Evolutionary conservation across 352 stramenopile species (phyloP), one percentile per base, ranked within the genome.

Genomic region (Pythium brachiatum): DNA sequence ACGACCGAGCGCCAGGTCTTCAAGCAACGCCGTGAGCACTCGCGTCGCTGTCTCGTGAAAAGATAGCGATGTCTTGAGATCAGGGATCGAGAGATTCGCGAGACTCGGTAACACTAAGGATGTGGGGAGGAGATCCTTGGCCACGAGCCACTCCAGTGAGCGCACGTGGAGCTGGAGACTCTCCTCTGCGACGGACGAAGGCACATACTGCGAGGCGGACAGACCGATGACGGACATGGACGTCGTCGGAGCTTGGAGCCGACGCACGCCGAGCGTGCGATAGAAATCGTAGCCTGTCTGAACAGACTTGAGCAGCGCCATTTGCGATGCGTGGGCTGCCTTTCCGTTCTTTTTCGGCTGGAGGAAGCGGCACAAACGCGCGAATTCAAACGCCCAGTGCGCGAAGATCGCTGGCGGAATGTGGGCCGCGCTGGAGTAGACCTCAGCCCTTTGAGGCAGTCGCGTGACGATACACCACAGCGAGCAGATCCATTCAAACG

Each of bases 211-310:
- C 3, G 59, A 66, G 2, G 50, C 48, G 8, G 51, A 58, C n/a
- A 54, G 7, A 16, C 38, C 51, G 9, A 54, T 16, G 31, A 52
- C 31, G 3, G 47, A 29, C 12, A 53, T 41, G 7, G 57, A 57
- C 1, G 57, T 41, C 12, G 57, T 36, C 23, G 32, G 36, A 7
- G 32, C 48, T 44, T 44, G 36, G 8, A 66, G 50, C 12, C 59
- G 47, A 39, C 38, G 50, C 3, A 66, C 41, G 18, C 47, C 25
- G 0, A 66, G 51, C 29, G 59, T 66, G 2, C 39, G 39, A 16
- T 48, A 66, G 20, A 66, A 66, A 20, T 57, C 39, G 31, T 53
- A 57, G 51, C 59, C 59, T 27, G 38, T 51, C 44, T 66, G 59
- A 1, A 66, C 59, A n/a, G 59, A 31, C 23, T 51, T 44, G n/a